Conservation (phyloP, 345 rosid species). For the Brassica rapa region DNA sequence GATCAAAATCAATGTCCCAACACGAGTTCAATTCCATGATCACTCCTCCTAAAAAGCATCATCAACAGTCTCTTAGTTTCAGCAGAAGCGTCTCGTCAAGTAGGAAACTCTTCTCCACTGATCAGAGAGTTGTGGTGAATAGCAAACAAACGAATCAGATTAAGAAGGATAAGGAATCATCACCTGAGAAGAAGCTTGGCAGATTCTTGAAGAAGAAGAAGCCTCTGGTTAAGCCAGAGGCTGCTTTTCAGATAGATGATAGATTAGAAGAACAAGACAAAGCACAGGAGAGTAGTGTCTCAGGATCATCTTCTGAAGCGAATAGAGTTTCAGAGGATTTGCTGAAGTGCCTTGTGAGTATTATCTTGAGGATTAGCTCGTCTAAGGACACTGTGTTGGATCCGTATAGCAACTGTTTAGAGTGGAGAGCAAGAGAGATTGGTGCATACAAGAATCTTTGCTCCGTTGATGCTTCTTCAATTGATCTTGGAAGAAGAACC, state of each 20-base stretch:
- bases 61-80: slow-evolving; percentile 57
- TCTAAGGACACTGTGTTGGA: slow-evolving; percentile 54
- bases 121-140: slow-evolving; percentile 15
- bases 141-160: slow-evolving; percentile 44
- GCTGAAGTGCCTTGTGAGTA: slow-evolving; percentile 58
- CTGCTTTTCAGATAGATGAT: slow-evolving; percentile 57
- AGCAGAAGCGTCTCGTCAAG: slow-evolving; percentile 66
- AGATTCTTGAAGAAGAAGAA: slow-evolving; percentile 42
- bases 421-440: slow-evolving; percentile 47
- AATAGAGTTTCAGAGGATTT: slow-evolving; percentile 81
- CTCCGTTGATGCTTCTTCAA: slow-evolving; percentile 54
- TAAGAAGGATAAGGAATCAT: slow-evolving; percentile 73
- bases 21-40: slow-evolving; percentile 56
- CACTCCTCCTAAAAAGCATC: slow-evolving; percentile 47
- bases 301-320: slow-evolving; percentile 50
- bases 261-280: slow-evolving; percentile 63
- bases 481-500: slow-evolving; percentile 59
- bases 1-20: slow-evolving; percentile 75
- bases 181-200: slow-evolving; percentile 50
- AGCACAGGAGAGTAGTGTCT: slow-evolving; percentile 58
- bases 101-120: slow-evolving; percentile 59
- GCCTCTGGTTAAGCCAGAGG: slow-evolving; percentile 20
- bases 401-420: slow-evolving; percentile 58
- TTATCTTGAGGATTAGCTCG: slow-evolving; percentile 70
- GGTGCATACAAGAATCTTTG: slow-evolving; percentile 67